A percentile compares a stretch with the other conserved stretches of the same genome.
Conservation (phyloP, 805 yeast species). For the Metschnikowia amazonensis region DNA sequence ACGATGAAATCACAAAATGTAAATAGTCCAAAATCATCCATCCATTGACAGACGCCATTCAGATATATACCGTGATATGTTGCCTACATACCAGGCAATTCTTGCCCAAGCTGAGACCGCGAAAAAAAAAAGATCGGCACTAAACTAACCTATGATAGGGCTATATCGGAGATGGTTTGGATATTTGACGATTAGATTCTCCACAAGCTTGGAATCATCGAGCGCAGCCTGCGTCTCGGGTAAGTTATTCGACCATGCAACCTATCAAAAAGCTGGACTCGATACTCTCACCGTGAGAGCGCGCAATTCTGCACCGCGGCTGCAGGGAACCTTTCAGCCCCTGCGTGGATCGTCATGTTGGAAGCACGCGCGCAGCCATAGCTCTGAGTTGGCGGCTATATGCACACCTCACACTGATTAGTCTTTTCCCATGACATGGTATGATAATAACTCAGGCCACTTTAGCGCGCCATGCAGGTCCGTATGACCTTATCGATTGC, state of each 20-base stretch:
- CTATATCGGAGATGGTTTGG: background rate
- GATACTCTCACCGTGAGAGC: background rate
- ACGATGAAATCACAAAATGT: background rate
- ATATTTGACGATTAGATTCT: background rate
- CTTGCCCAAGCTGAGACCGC: conserved; percentile 1
- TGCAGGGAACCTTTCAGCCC: conserved; percentile 3
- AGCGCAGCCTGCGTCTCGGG: background rate
- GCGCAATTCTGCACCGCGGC: conserved; percentile 4
- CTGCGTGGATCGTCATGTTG: conserved; percentile 2
- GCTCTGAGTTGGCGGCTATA: background rate
- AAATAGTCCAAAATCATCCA: background rate
- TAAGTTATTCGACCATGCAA: conserved; percentile 4
- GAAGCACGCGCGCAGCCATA: conserved; percentile 3
- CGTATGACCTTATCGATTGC: background rate
- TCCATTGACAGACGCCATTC: background rate
- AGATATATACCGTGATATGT: background rate
- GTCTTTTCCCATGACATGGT: background rate
- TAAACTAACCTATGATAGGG: background rate
- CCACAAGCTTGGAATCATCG: conserved; percentile 2
- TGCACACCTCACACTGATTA: background rate
- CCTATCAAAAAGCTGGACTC: conserved; percentile 1
- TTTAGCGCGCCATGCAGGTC: background rate
- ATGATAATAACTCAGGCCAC: conserved; percentile 1
- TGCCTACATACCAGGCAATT: conserved; percentile 2
- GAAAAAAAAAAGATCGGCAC: conserved; percentile 4